Evolutionary conservation across 306 rosid genomes (phyloP).

Genomic region (Cicer bijugum): DNA sequence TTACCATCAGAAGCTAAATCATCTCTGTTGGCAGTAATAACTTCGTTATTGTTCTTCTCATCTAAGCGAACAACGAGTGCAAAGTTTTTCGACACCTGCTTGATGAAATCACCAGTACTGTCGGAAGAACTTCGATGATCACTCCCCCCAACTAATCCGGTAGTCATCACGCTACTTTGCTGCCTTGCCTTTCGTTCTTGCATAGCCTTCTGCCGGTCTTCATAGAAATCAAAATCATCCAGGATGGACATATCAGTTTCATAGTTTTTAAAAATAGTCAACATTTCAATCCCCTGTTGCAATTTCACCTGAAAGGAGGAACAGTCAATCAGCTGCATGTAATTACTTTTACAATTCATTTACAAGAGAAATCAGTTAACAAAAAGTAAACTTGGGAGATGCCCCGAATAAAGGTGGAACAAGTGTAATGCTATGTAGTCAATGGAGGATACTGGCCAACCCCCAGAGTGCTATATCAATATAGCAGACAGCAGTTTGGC

Average conservation of each 20-base stretch:
- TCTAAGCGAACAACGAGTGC: constrained; percentile 78
- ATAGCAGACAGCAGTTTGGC: neutral
- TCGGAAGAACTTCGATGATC: constrained; percentile 60
- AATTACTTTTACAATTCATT: neutral
- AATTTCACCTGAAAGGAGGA: constrained; percentile 64
- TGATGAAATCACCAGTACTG: constrained; percentile 61
- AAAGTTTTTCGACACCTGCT: constrained; percentile 84
- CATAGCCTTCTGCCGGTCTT: constrained; percentile 86
- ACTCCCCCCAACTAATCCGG: constrained; percentile 63
- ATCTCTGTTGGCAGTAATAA: constrained; percentile 50
- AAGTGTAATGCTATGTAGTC: constrained; percentile 8
- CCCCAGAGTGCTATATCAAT: neutral
- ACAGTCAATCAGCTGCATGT: constrained; percentile 28
- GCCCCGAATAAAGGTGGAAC: constrained; percentile 11
- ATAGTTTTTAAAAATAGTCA: constrained; percentile 72
- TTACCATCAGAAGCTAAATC: constrained; percentile 51
- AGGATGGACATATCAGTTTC: constrained; percentile 76
- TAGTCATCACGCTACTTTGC: constrained; percentile 55
- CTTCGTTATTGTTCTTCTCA: constrained; percentile 62
- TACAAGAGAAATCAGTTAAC: neutral
- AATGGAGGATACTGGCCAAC: neutral
- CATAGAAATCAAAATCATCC: constrained; percentile 84
- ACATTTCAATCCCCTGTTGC: constrained; percentile 79
- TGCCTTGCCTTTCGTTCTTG: constrained; percentile 78
- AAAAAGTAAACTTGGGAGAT: neutral